Conservation (phyloP, 2,329 filamentous ascomycete species). For the Cladophialophora chaetospira region DNA sequence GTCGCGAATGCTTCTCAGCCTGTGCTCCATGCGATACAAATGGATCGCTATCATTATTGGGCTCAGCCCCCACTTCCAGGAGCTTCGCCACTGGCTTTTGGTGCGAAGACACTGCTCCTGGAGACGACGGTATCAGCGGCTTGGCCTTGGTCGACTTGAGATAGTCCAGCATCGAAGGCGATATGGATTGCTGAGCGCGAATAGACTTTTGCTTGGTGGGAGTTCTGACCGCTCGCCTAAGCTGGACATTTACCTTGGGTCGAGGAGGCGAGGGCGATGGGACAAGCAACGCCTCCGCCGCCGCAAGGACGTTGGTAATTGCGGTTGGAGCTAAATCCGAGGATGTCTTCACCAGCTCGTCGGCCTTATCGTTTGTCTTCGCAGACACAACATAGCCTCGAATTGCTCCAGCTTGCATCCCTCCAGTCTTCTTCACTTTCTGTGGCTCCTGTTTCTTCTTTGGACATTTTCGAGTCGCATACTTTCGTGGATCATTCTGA, state of each 20-base stretch:
- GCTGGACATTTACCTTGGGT: not conserved
- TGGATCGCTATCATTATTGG: not conserved
- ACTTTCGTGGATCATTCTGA: slow-evolving; percentile 29
- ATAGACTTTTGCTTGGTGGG: slow-evolving; percentile 8
- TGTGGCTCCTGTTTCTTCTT: slow-evolving; percentile 21
- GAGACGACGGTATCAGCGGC: not conserved
- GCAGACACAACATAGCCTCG: slow-evolving; percentile 16
- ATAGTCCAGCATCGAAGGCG: slow-evolving; percentile 17
- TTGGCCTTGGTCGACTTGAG: slow-evolving; percentile 22
- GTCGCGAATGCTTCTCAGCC: slow-evolving; percentile 14
- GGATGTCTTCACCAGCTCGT: slow-evolving; percentile 39
- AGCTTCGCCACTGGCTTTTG: not conserved
- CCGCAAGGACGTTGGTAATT: not conserved
- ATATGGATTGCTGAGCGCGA: not conserved
- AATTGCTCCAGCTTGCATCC: slow-evolving; percentile 19
- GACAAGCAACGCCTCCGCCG: not conserved
- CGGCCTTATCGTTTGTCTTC: slow-evolving; percentile 1
- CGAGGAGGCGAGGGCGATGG: not conserved
- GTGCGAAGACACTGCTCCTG: not conserved
- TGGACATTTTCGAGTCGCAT: slow-evolving; percentile 30
- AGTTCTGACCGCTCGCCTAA: not conserved
- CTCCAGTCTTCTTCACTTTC: slow-evolving; percentile 12
- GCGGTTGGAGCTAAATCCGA: slow-evolving; percentile 35
- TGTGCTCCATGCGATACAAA: not conserved
- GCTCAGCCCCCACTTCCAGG: not conserved